Conservation (phyloP, 805 yeast species). For the Lipomyces yamadae region DNA sequence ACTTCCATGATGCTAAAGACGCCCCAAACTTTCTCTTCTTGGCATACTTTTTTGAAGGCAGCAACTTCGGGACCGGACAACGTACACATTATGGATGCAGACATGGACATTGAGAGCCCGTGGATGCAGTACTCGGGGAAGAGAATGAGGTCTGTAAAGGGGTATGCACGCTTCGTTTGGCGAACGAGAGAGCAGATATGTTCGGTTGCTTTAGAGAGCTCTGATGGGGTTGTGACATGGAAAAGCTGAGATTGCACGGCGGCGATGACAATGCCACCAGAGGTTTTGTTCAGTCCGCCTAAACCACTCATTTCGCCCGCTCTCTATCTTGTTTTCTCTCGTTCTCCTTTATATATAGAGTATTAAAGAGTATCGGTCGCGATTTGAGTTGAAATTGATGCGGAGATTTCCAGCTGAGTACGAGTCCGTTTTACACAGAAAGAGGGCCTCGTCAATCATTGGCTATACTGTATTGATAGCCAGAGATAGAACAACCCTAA, state of each 20-base stretch:
- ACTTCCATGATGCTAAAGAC: conserved; percentile 12
- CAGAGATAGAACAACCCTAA: too few relatives aligned
- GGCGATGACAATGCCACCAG: conserved; percentile 14
- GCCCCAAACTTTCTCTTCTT: conserved; percentile 15
- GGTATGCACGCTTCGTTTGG: conserved; percentile 12
- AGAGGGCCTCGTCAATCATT: too few relatives aligned
- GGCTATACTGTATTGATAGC: too few relatives aligned
- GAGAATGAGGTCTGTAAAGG: conserved; percentile 9
- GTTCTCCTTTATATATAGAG: neutral
- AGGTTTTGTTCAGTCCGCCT: conserved; percentile 14
- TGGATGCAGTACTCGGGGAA: conserved; percentile 14
- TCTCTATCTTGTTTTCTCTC: neutral
- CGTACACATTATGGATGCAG: conserved; percentile 8
- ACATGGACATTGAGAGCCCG: conserved; percentile 11
- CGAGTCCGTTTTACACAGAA: neutral
- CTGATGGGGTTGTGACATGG: conserved; percentile 5
- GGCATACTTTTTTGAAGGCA: conserved; percentile 12
- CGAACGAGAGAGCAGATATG: conserved; percentile 13
- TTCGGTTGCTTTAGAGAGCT: conserved; percentile 6
- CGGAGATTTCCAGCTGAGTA: neutral
- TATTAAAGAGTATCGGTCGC: neutral
- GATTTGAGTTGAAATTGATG: neutral
- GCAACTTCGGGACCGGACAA: conserved; percentile 11
- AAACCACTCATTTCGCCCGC: conserved; percentile 8
- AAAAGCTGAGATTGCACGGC: conserved; percentile 14